These are phyloP conservation scores for Fomitopsis serialis DNA, from an alignment of 768 basidiomycete genomes.

Conservation along the genomic window DNA sequence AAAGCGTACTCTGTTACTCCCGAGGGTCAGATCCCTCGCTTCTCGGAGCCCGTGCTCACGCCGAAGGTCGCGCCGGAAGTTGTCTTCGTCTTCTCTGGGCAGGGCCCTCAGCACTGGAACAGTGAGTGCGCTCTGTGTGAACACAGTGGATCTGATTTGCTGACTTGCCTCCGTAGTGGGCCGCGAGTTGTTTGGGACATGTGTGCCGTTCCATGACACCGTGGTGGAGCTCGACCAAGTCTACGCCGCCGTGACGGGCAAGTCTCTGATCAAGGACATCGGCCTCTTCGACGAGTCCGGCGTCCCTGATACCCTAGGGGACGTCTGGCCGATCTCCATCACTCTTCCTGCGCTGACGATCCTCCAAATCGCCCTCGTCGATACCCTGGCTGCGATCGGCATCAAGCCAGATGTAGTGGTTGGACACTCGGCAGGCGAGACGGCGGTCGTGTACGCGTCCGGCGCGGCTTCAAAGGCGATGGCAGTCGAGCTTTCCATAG, in stretches of 20 bases:
- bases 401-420: slow-evolving; percentile 33
- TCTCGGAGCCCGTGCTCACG: background rate
- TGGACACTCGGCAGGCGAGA: slow-evolving; percentile 46
- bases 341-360: slow-evolving; percentile 39
- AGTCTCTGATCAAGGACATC: slow-evolving; percentile 30
- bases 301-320: slow-evolving; percentile 4
- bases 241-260: slow-evolving; percentile 25
- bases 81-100: slow-evolving; percentile 35
- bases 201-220: slow-evolving; percentile 31
- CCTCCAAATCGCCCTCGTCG: slow-evolving; percentile 41
- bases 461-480: slow-evolving; percentile 34
- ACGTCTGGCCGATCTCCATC: slow-evolving; percentile 28
- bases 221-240: slow-evolving; percentile 34
- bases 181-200: slow-evolving; percentile 29
- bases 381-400: slow-evolving; percentile 31
- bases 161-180: slow-evolving; percentile 32
- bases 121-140: slow-evolving; percentile 28
- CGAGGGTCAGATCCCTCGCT: background rate
- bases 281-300: slow-evolving; percentile 30
- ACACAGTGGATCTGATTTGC: no score
- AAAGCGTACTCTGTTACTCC: slow-evolving; percentile 4
- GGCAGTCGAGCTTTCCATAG: slow-evolving; percentile 39
- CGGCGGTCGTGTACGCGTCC: slow-evolving; percentile 37
- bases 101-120: slow-evolving; percentile 33
- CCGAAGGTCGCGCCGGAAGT: slow-evolving; percentile 14